Evolutionary conservation across 2,329 filamentous ascomycete species (phyloP).

Genomic region (Penicillium sp.): DNA sequence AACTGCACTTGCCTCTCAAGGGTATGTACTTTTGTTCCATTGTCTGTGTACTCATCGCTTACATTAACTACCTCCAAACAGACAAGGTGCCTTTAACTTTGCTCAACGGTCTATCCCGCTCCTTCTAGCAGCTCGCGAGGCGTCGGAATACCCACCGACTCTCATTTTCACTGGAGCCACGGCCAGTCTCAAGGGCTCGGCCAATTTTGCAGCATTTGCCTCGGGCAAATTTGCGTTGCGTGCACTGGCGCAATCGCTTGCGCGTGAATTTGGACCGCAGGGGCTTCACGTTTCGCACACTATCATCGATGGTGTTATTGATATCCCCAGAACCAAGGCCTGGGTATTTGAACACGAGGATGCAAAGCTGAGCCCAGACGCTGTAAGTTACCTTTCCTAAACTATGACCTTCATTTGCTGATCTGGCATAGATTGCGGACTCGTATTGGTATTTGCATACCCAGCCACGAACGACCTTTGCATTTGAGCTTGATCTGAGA

Average conservation of each 20-base stretch:
- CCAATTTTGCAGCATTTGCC: slow-evolving; percentile 70
- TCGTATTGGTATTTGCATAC: slow-evolving; percentile 82
- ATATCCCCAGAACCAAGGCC: slow-evolving; percentile 71
- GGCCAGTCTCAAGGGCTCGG: slow-evolving; percentile 72
- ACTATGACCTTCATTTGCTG: not conserved
- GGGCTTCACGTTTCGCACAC: slow-evolving; percentile 83
- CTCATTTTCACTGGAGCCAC: slow-evolving; percentile 88
- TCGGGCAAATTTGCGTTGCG: slow-evolving; percentile 78
- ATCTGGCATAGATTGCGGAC: slow-evolving; percentile 70
- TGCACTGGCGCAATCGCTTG: slow-evolving; percentile 72
- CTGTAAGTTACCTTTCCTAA: slow-evolving; percentile 55
- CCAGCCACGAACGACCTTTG: slow-evolving; percentile 77
- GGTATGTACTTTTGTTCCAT: slow-evolving; percentile 36
- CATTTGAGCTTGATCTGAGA: slow-evolving; percentile 77
- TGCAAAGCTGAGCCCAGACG: slow-evolving; percentile 72
- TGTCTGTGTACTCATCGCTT: not conserved
- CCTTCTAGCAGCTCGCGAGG: slow-evolving; percentile 61
- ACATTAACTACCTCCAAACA: slow-evolving; percentile 16
- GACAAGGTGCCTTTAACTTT: slow-evolving; percentile 72
- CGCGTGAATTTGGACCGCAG: slow-evolving; percentile 79
- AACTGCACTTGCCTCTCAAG: slow-evolving; percentile 52
- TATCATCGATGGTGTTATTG: slow-evolving; percentile 82
- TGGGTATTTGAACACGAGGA: slow-evolving; percentile 60
- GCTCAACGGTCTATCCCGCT: slow-evolving; percentile 71
- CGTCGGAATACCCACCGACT: slow-evolving; percentile 66